These are phyloP conservation scores for Macrolepiota albuminosa DNA, from an alignment of 768 basidiomycete species.

Conservation along the genomic window DNA sequence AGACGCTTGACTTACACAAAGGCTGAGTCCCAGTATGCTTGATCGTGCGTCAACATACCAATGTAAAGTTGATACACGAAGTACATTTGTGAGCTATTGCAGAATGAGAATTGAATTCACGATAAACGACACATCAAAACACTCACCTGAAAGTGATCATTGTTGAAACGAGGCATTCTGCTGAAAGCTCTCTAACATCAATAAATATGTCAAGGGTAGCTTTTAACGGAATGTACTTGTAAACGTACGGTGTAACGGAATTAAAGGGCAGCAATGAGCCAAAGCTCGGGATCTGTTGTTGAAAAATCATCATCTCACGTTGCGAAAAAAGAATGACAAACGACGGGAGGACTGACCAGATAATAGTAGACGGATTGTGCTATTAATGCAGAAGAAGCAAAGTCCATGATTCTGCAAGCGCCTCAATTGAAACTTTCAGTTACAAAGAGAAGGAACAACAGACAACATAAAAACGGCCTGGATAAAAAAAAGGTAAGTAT, in stretches of 20 bases:
- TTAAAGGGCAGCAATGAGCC: conserved; percentile 33
- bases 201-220: neutral
- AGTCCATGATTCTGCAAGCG: conserved; percentile 26
- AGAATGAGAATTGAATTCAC: neutral
- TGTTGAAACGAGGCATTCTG: conserved; percentile 39
- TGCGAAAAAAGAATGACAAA: neutral
- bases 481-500: neutral
- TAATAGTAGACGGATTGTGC: conserved; percentile 43
- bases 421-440: neutral
- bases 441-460: neutral
- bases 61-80: conserved; percentile 37
- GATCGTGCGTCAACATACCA: conserved; percentile 18
- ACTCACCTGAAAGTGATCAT: conserved; percentile 39
- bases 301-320: too few species aligned
- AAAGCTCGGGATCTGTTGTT: conserved; percentile 37
- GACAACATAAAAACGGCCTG: conserved; percentile 27
- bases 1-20: conserved; percentile 21
- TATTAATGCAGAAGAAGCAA: conserved; percentile 33
- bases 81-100: conserved; percentile 20
- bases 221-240: conserved; percentile 6
- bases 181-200: conserved; percentile 29
- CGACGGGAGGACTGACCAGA: conserved; percentile 22
- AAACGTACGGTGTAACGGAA: conserved; percentile 34
- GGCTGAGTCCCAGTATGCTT: neutral
- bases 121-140: neutral